A percentile compares a stretch with the other conserved stretches of the same genome.
phyloP scores from a whole-genome alignment of 2,329 filamentous ascomycete genomes.

The Ceratocystis cubensis region DNA sequence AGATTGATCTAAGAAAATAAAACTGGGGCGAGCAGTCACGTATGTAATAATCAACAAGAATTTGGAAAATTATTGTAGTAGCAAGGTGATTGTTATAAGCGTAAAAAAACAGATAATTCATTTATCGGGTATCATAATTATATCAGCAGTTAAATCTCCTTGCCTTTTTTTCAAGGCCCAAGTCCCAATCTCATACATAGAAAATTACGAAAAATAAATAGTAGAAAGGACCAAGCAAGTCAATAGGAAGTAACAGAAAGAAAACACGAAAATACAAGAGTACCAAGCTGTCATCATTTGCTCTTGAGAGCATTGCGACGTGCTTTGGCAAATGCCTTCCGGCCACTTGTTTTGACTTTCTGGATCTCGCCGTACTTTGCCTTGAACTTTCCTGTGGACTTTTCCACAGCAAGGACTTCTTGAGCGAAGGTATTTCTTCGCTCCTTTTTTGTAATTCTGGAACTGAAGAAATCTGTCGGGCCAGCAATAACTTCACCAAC shows the following conservation, averaged over 20 bases:
- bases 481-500: conserved; percentile 82
- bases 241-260: not conserved
- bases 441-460: conserved; percentile 73
- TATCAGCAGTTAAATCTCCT: conserved; percentile 3
- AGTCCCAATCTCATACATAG: conserved; percentile 8
- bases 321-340: conserved; percentile 62
- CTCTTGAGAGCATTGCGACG: conserved; percentile 12
- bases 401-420: conserved; percentile 54
- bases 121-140: conserved; percentile 19
- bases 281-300: not conserved
- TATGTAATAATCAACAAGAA: not conserved
- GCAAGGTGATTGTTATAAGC: not conserved
- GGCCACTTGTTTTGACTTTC: conserved; percentile 68
- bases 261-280: not conserved
- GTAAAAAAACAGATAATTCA: conserved; percentile 4
- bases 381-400: conserved; percentile 50
- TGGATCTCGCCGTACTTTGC: conserved; percentile 81
- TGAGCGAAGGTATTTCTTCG: conserved; percentile 77
- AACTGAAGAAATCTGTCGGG: conserved; percentile 73
- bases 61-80: not conserved
- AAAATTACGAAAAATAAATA: conserved; percentile 2
- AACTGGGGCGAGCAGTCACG: not conserved
- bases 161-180: not conserved
- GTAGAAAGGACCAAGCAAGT: not conserved
- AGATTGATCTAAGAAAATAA: not conserved